A percentile compares a stretch with the other conserved stretches of the same genome.
Evolutionary conservation across 257 asterid genomes (phyloP).

Genomic region (Solanum pennellii): DNA sequence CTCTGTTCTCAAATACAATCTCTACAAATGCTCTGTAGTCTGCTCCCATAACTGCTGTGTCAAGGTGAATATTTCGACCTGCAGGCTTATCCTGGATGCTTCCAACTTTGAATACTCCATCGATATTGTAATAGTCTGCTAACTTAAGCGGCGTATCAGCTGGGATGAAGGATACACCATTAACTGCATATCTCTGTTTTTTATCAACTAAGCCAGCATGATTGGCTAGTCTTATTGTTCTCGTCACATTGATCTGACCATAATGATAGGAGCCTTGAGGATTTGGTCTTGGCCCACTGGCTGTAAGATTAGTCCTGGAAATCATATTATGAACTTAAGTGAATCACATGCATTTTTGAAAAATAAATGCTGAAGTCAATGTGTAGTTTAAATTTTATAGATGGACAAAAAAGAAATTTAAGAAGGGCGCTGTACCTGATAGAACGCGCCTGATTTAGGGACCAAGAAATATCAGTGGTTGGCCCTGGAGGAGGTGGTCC

Average conservation of each 20-base stretch:
- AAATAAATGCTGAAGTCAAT: background rate
- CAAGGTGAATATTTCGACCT: conserved; percentile 16
- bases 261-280: conserved; percentile 87
- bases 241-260: conserved; percentile 36
- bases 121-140: conserved; percentile 54
- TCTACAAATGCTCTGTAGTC: conserved; percentile 50
- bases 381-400: background rate
- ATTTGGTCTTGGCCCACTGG: conserved; percentile 78
- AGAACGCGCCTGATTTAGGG: conserved; percentile 59
- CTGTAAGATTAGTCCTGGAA: conserved; percentile 57
- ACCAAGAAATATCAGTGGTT: conserved; percentile 20
- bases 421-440: conserved; percentile 22
- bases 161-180: conserved; percentile 45
- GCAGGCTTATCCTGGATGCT: conserved; percentile 39
- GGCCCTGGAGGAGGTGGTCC: conserved; percentile 34
- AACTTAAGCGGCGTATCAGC: conserved; percentile 68
- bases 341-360: background rate
- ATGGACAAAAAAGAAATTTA: background rate
- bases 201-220: conserved; percentile 17
- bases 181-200: conserved; percentile 51
- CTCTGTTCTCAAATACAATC: conserved; percentile 59
- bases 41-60: conserved; percentile 53
- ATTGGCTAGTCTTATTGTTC: conserved; percentile 35
- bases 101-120: conserved; percentile 45
- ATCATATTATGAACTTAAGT: background rate